Conservation (phyloP, 257 asterid species). For the Ophiorrhiza pumila region DNA sequence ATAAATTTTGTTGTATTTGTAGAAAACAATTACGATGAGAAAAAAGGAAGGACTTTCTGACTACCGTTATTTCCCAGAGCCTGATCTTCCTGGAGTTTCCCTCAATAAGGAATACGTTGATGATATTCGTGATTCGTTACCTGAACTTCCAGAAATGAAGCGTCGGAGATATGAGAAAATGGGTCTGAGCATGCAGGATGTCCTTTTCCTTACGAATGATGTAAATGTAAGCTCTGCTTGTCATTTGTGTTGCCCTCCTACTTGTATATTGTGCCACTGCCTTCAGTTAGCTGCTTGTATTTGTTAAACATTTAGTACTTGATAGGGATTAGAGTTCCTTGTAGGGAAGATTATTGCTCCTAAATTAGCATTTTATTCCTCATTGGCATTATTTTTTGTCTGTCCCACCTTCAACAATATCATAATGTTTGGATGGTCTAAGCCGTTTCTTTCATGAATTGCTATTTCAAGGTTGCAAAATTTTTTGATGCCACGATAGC, state of each 20-base stretch:
- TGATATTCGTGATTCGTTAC: slow-evolving; percentile 56
- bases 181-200: slow-evolving; percentile 97
- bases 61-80: slow-evolving; percentile 98
- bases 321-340: neutral
- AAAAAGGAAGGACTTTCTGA: slow-evolving; percentile 98
- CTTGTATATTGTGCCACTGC: neutral
- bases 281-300: too few species aligned
- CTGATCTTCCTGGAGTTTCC: slow-evolving; percentile 91
- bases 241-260: slow-evolving; percentile 2
- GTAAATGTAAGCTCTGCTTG: slow-evolving; percentile 46
- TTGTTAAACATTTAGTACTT: too few species aligned
- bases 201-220: slow-evolving; percentile 86
- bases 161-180: slow-evolving; percentile 77
- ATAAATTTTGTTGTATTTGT: slow-evolving; percentile 20
- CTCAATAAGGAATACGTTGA: slow-evolving; percentile 62
- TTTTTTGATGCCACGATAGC: slow-evolving; percentile 74
- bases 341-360: neutral
- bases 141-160: slow-evolving; percentile 92
- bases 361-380: neutral
- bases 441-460: slow-evolving; percentile 8
- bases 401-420: neutral
- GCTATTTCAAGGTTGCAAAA: slow-evolving; percentile 63
- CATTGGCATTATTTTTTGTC: neutral
- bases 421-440: slow-evolving; percentile 2
- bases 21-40: slow-evolving; percentile 97